These are phyloP conservation scores for Hypoxylon sp. DNA, from an alignment of 2,329 filamentous ascomycete species.

Conservation along the genomic window DNA sequence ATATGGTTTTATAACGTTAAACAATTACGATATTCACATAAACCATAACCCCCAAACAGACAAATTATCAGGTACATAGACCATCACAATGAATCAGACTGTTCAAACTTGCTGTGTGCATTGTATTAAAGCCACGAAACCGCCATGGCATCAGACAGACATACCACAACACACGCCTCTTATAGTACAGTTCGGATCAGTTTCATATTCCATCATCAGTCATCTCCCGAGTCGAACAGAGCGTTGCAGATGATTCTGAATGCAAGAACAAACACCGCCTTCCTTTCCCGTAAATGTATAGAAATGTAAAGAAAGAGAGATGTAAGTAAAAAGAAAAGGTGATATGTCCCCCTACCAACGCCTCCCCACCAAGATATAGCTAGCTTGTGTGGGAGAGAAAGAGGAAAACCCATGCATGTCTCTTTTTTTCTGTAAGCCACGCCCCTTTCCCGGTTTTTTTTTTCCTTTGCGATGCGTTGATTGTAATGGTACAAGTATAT, in stretches of 20 bases:
- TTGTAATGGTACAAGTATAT: constrained; percentile 44
- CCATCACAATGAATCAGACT: constrained; percentile 3
- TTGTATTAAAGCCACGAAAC: constrained; percentile 10
- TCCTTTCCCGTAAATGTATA: constrained; percentile 14
- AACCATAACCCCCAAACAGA: too few species aligned
- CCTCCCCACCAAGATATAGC: constrained; percentile 31
- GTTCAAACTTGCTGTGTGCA: constrained; percentile 13
- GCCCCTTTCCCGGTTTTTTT: constrained; percentile 18
- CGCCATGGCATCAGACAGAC: background rate
- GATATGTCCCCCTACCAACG: constrained; percentile 20
- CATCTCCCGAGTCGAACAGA: constrained; percentile 16
- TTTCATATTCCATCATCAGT: constrained; percentile 24
- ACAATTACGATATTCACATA: background rate
- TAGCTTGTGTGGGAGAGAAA: constrained; percentile 21
- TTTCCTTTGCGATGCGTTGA: constrained; percentile 34
- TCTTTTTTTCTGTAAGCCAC: constrained; percentile 28
- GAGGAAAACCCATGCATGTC: constrained; percentile 34
- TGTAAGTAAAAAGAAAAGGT: constrained; percentile 10
- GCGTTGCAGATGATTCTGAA: constrained; percentile 17
- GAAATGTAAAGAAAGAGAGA: constrained; percentile 4
- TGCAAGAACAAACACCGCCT: constrained; percentile 15
- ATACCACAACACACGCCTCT: constrained; percentile 15
- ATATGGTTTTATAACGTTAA: background rate
- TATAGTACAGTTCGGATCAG: constrained; percentile 24
- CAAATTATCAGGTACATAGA: too few species aligned